These are phyloP conservation scores for Aspergillus homomorphus DNA, from an alignment of 495 filamentous ascomycete genomes.

Conservation along the genomic window DNA sequence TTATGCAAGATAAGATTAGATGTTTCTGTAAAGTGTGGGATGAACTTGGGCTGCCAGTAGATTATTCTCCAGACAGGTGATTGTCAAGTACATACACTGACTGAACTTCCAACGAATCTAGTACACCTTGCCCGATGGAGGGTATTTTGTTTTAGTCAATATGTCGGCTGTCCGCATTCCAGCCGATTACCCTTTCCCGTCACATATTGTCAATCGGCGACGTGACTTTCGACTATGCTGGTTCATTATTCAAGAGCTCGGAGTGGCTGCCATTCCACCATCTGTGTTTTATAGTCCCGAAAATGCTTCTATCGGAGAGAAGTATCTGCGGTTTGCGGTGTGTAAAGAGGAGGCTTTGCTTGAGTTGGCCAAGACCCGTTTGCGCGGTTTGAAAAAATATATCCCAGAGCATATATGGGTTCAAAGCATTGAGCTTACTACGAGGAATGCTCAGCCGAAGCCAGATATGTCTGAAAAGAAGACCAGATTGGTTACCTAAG, in stretches of 20 bases:
- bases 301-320: conserved; percentile 81
- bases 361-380: conserved; percentile 82
- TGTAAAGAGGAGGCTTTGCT: conserved; percentile 92
- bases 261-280: conserved; percentile 92
- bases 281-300: conserved; percentile 89
- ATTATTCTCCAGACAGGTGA: too few relatives aligned
- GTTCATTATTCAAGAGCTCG: conserved; percentile 95
- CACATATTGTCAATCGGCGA: conserved; percentile 78
- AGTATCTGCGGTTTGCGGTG: conserved; percentile 92
- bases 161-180: conserved; percentile 81
- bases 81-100: neutral
- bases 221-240: conserved; percentile 91
- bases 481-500: too few relatives aligned
- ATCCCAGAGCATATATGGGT: too few relatives aligned
- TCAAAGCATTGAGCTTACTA: too few relatives aligned
- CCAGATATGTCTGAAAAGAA: too few relatives aligned
- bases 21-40: conserved; percentile 83
- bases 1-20: conserved; percentile 85
- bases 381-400: conserved; percentile 83
- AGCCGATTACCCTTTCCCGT: conserved; percentile 76
- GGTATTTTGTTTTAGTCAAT: conserved; percentile 95
- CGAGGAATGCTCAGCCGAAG: too few relatives aligned
- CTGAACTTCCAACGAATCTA: neutral
- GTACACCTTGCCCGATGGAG: conserved; percentile 90
- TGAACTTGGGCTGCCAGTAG: conserved; percentile 78